Base-by-base conservation (phyloP, 495 filamentous ascomycete genomes). In the Podospora bellae-mahoneyi region DNA sequence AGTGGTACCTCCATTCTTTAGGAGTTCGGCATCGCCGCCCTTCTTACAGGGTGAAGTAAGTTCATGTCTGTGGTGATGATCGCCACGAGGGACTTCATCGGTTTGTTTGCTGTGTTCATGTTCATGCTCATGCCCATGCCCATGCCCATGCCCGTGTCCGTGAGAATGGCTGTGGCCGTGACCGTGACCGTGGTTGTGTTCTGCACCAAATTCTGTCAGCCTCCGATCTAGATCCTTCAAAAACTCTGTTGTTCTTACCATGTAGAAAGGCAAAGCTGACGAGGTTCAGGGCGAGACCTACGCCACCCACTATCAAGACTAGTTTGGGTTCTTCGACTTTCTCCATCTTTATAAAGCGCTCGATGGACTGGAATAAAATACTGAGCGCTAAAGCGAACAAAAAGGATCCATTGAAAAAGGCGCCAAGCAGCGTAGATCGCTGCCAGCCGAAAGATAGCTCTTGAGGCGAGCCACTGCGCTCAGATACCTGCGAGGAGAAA, bases 331-430 rank as follows among this genome's bases (percentile, higher is more conserved):
- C 87, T 48, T 88, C 84, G 62, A 97, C 66, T 74, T 75, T 73
- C 64, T 80, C 70, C 27, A 83, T 61, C 4, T 74, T 73, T 53
- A 96, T 86, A 74, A 98, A 89, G 71, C 94, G 84, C 78, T 97
- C 92, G 66, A 96, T 88, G 2, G 94, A 92, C 72, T 97, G 94
- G 54, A 98, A 81, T 75, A 97, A 92, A 73, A 98, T 97, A 65
- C 93, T 93, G 66, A 97, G 74, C 68, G 93, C 96, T 6, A 98
- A 82, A 0, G 94, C 94, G 63, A 97, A 86, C 64, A 98, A 85
- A 76, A 97, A 97, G n/a, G 96, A 91, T 32, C 94, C 94, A 74
- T 98, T 98, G 74, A 96, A 89, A 68, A 98, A 85, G n/a, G 94
- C 93, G 72, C 94, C 94, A 2, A 98, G 85, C 1, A 94, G 90